Conservation (phyloP, 2,329 filamentous ascomycete genomes). For the Seiridium cupressi region DNA sequence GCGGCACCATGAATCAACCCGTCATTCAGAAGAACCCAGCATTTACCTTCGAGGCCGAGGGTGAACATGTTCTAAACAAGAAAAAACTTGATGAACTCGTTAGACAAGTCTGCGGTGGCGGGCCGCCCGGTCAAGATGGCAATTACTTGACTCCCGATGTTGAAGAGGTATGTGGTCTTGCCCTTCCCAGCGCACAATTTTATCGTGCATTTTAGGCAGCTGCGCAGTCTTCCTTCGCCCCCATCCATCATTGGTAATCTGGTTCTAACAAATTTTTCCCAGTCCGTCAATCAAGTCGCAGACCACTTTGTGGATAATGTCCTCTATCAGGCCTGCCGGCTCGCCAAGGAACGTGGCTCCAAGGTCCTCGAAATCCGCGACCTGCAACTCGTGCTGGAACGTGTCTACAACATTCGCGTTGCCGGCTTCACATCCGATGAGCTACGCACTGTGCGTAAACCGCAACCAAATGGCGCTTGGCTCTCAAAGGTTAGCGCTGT, state of each 20-base stretch:
- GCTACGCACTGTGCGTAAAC: conserved; percentile 88
- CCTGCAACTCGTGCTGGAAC: conserved; percentile 78
- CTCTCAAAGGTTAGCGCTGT: conserved; percentile 97
- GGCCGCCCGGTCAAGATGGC: conserved; percentile 67
- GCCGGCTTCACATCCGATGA: conserved; percentile 95
- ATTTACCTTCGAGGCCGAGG: conserved; percentile 87
- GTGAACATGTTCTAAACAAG: conserved; percentile 92
- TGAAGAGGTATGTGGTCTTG: conserved; percentile 70
- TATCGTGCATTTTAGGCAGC: too few relatives aligned
- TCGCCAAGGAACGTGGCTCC: conserved; percentile 89
- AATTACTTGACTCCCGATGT: conserved; percentile 86
- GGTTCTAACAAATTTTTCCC: conserved; percentile 9
- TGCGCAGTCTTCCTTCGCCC: too few relatives aligned
- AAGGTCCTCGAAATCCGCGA: conserved; percentile 88
- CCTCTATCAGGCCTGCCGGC: conserved; percentile 79
- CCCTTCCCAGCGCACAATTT: neutral
- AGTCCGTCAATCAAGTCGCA: conserved; percentile 85
- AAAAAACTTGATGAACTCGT: conserved; percentile 96
- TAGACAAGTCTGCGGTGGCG: conserved; percentile 84
- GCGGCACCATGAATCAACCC: conserved; percentile 84
- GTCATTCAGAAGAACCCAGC: conserved; percentile 78
- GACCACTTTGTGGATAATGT: conserved; percentile 96
- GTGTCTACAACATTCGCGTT: conserved; percentile 86
- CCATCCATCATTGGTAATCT: too few relatives aligned
- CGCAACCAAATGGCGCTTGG: conserved; percentile 84